These are phyloP conservation scores for Trichodelitschia bisporula DNA, from an alignment of 495 filamentous ascomycete genomes.

Conservation along the genomic window DNA sequence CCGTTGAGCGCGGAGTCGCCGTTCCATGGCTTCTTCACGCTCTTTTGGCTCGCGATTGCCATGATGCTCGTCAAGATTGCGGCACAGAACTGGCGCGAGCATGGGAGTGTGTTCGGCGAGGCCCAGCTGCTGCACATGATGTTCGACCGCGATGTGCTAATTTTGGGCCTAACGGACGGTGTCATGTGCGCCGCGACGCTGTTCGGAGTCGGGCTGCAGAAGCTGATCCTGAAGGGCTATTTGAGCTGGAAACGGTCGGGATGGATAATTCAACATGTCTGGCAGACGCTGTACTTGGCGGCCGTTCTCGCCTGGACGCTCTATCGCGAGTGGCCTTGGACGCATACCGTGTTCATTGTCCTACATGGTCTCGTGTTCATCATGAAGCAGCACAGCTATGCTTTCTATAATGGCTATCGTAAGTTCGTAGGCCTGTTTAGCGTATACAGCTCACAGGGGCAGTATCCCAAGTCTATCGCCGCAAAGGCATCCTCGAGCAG, in stretches of 20 bases:
- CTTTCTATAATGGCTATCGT: constrained; percentile 49
- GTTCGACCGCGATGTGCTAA: constrained; percentile 37
- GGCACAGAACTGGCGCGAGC: constrained; percentile 34
- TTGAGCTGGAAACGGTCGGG: constrained; percentile 37
- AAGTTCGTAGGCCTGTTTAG: constrained; percentile 4
- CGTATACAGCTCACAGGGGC: constrained; percentile 1
- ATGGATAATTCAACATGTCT: constrained; percentile 46
- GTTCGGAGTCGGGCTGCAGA: constrained; percentile 34
- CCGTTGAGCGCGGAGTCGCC: constrained; percentile 26
- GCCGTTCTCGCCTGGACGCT: constrained; percentile 32
- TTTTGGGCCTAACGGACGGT: constrained; percentile 39
- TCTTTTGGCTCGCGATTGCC: constrained; percentile 46
- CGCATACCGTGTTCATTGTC: constrained; percentile 45
- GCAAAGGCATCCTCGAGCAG: constrained; percentile 18
- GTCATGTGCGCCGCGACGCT: constrained; percentile 34
- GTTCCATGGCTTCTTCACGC: constrained; percentile 53
- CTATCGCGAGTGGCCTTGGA: constrained; percentile 52
- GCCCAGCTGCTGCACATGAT: constrained; percentile 45
- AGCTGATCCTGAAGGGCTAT: constrained; percentile 23
- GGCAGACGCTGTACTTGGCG: constrained; percentile 36
- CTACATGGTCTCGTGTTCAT: constrained; percentile 45
- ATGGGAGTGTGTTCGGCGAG: constrained; percentile 36
- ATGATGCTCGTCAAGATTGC: constrained; percentile 35
- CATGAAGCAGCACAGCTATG: constrained; percentile 62
- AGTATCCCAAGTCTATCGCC: constrained; percentile 33